Base-by-base conservation (phyloP, 305 asterid species). In the Plantago rigida region DNA sequence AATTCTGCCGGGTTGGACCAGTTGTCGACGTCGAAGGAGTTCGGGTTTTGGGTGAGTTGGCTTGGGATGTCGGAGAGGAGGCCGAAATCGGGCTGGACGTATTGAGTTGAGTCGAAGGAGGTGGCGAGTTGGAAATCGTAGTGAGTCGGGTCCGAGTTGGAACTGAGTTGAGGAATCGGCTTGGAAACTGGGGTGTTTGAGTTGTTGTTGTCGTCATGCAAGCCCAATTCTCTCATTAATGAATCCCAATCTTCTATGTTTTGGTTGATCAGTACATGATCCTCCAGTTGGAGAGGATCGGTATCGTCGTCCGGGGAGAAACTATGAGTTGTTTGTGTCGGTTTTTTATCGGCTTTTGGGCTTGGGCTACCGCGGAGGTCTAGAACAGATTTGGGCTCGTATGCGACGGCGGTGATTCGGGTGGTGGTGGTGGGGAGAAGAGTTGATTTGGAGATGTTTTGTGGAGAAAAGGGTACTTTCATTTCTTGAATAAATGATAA, bases 371-470 rank as follows among this genome's bases (percentile, higher is more conserved):
- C 70, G 2, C 87, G 91, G 78, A 82, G 82, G 17, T 91, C 98
- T 13, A 88, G 95, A 22, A 91, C 98, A 44, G 98, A 91, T 63
- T 84, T 91, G 28, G 98, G 98, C 80, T 91, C 98, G 95, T 84
- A 87, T 22, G 83, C 42, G 59, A 62, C 22, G 50, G 54, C 22
- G 64, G 47, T 58, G 47, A 19, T 10, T 19, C n/a, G 54, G 17
- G 70, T 55, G 56, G 65, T 28, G 54, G 63, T 14, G 64, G 34
- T 8, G 58, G 39, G 17, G 41, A 29, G 12, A n/a, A 50, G 63
- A 57, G 78, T 79, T 48, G 78, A 47, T 52, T 65, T 68, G 71
- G 57, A 74, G 15, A 81, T 87, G 54, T 69, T 65, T 55, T 68
- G 69, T 47, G 84, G 69, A 63, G 92, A 73, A 77, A 91, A 84